Evolutionary conservation across 805 yeast species (phyloP), one percentile per base, ranked within the genome.

Genomic region (Wilhelminamyces savonicus): DNA sequence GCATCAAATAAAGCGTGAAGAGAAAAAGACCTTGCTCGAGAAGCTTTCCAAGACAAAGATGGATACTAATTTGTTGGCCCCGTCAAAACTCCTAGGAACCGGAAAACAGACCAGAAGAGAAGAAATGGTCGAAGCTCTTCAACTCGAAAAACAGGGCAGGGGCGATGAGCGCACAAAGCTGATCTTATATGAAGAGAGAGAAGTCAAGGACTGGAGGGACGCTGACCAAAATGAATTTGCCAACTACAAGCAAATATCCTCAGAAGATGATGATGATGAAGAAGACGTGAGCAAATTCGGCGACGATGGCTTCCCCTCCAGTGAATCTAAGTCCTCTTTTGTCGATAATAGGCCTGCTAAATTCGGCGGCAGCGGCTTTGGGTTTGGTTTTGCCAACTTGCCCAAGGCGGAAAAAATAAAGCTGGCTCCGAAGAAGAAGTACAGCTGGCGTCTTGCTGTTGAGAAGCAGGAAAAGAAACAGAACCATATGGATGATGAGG

Each of bases 1-100:
- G 35, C 94, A 84, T 57, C 96, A 87, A 52, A 50, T 87, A 43
- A 82, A 81, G 46, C 66, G 94, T 49, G 95, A 90, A 52, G 97
- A 90, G 57, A 83, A 83, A 54, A 82, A 82, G 43, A 70, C 72
- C 3, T 62, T 90, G 31, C 61, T 90, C 24, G 77, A 80, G 40
- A 87, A 86, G 52, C 63, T 90, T 24, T 71, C 79, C 29, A 70
- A 68, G 16, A 74, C 84, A 2, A 67, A 70, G 33, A 69, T 90
- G 27, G 95, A 88, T 48, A 76, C 95, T 0, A 59, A 78, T 0
- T 43, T 75, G 9, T 62, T 86, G 39, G 78, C 74, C 16, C 78
- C 92, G 21, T 74, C 94, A 13, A 87, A 86, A 48, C 67, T 71
- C 4, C 68, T 90, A 28, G 97, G 97, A 28, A 70, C 74, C 11